These are phyloP conservation scores for Zarea fungicola DNA, from an alignment of 2,329 filamentous ascomycete species.

Conservation along the genomic window DNA sequence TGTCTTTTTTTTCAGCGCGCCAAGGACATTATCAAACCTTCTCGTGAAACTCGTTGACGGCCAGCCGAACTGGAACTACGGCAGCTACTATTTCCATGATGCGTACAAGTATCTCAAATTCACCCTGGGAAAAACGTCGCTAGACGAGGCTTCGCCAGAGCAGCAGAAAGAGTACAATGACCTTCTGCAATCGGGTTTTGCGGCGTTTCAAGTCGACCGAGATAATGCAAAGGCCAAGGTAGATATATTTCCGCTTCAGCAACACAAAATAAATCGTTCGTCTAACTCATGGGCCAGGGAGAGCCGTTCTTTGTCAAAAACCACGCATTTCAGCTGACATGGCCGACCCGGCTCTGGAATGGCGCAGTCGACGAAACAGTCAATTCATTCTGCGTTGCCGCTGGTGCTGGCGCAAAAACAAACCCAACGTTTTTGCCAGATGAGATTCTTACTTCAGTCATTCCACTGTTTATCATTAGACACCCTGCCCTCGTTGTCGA, in stretches of 20 bases:
- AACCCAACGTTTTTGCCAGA: slow-evolving; percentile 2
- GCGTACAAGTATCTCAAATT: neutral
- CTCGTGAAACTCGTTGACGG: neutral
- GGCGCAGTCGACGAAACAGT: too few relatives aligned
- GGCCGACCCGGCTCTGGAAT: too few relatives aligned
- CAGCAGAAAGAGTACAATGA: neutral
- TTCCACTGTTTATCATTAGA: neutral
- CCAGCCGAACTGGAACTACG: neutral
- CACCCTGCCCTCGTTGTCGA: slow-evolving; percentile 3
- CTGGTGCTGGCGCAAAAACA: neutral
- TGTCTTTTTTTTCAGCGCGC: neutral
- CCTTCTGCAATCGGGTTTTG: neutral
- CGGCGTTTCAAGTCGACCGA: neutral
- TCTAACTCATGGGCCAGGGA: too few relatives aligned
- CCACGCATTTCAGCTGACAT: too few relatives aligned
- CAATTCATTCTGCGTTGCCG: too few relatives aligned
- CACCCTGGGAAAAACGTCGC: neutral
- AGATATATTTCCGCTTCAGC: too few relatives aligned
- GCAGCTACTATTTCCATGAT: neutral
- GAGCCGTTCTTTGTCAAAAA: too few relatives aligned
- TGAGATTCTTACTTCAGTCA: neutral
- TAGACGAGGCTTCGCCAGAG: neutral
- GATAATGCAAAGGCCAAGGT: neutral
- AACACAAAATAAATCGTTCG: too few relatives aligned
- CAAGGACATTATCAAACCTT: slow-evolving; percentile 1